Evolutionary conservation across 129 eudicot genomes (phyloP), one percentile per base, ranked within the genome.

Genomic region (Mikania micrantha): DNA sequence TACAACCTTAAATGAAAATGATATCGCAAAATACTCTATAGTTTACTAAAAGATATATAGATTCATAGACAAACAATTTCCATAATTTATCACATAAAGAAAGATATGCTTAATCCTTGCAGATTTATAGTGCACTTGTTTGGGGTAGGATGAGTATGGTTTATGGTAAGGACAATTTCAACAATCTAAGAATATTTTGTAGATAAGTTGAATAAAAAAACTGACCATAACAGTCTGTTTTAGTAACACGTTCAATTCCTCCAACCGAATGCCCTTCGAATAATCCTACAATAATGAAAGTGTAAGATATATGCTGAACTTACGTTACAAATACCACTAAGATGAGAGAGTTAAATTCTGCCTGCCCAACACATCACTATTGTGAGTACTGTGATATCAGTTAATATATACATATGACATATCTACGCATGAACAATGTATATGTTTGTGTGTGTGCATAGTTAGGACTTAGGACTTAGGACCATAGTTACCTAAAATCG

Each of bases 161-260:
- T 45, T 21, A 44, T 10, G 31, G 19, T 61, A 29, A 17, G 22
- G 47, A 19, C 10, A 29, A 20, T 63, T 49, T 57, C 61, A 64
- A 36, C 41, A 27, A 10, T 49, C 24, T 35, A 69, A 44, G 45
- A 22, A 70, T 34, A 77, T 21, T 57, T 60, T 25, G 31, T 19
- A 45, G 9, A 24, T 66, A 61, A 61, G 52, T 36, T 48, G 11
- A 62, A 72, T 12, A 50, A 38, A 39, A 73, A 58, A 62, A 60
- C 82, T 58, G 16, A 92, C 98, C 99, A 94, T 94, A 58, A 89
- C 90, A 81, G 95, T 87, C 80, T 94, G 99, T 80, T 77, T 86
- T 76, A 94, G 84, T 61, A 94, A 73, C 56, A 94, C 79, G 58
- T 90, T 84, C 67, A 94, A 70, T 80, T 94, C 99, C 69, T 89